phyloP scores from a whole-genome alignment of 2,329 filamentous ascomycete species.

The Orbilia blumenaviensis region DNA sequence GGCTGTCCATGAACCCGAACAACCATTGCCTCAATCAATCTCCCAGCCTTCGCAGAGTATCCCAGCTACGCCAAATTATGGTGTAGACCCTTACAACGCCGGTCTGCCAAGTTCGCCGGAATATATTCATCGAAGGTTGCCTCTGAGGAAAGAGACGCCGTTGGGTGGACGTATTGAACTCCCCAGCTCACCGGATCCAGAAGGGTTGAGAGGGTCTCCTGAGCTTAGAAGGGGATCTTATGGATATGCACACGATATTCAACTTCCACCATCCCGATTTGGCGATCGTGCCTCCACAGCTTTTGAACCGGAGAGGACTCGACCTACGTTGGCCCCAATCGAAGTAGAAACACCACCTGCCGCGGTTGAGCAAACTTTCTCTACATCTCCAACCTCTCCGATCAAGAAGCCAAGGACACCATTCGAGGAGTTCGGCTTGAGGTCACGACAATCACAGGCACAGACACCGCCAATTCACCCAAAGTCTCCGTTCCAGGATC shows the following conservation, averaged over 20 bases:
- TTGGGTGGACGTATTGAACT: conserved; percentile 44
- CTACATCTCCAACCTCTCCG: conserved; percentile 33
- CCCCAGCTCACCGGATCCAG: conserved; percentile 40
- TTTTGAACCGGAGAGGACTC: conserved; percentile 28
- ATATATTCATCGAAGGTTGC: conserved; percentile 21
- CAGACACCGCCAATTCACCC: conserved; percentile 35
- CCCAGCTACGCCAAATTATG: conserved; percentile 19
- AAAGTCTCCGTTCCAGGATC: conserved; percentile 31
- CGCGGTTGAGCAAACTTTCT: not conserved
- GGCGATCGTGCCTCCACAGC: conserved; percentile 38
- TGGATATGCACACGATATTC: conserved; percentile 40
- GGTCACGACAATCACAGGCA: conserved; percentile 28
- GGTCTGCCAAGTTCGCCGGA: conserved; percentile 38
- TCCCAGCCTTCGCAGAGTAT: conserved; percentile 37
- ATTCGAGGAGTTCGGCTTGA: conserved; percentile 35
- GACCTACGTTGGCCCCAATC: not conserved
- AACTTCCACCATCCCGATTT: conserved; percentile 45
- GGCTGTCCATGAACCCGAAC: conserved; percentile 7
- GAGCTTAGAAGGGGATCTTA: conserved; percentile 30
- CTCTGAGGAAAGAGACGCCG: conserved; percentile 44
- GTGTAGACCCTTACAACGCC: conserved; percentile 18
- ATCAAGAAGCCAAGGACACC: conserved; percentile 36
- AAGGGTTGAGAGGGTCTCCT: conserved; percentile 40
- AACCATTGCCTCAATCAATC: conserved; percentile 14
- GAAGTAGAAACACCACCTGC: not conserved